A percentile compares a stretch with the other conserved stretches of the same genome.
Conservation (phyloP, 176 grass and related monocot genomes). For the Poa annua region DNA sequence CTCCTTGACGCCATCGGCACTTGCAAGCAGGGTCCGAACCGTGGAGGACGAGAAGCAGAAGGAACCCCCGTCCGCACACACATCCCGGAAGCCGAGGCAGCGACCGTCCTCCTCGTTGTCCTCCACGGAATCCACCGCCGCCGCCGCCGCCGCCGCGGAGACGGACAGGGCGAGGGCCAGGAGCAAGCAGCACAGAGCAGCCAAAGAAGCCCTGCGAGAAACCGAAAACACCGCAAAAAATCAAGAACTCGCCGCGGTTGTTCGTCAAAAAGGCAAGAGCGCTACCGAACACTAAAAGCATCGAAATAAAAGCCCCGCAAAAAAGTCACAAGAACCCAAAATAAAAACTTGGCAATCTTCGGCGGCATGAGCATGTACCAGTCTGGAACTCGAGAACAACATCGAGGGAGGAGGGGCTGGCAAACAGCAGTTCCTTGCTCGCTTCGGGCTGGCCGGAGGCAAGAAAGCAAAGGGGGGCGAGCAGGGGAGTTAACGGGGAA, state of each 20-base stretch:
- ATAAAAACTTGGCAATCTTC: background rate
- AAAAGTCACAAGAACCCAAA: background rate
- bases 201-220: conserved; percentile 46
- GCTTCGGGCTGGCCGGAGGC: conserved; percentile 21
- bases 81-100: conserved; percentile 60
- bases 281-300: conserved; percentile 23
- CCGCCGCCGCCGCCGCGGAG: conserved; percentile 2
- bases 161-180: conserved; percentile 35
- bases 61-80: conserved; percentile 50
- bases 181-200: conserved; percentile 38
- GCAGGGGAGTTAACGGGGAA: conserved; percentile 9
- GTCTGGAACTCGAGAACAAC: conserved; percentile 2
- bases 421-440: conserved; percentile 22
- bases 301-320: conserved; percentile 26
- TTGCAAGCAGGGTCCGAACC: conserved; percentile 45
- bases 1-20: conserved; percentile 43
- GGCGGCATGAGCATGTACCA: conserved; percentile 37
- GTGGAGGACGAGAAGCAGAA: conserved; percentile 69
- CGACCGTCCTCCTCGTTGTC: conserved; percentile 24
- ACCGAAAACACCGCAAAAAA: conserved; percentile 27
- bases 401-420: background rate
- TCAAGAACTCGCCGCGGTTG: conserved; percentile 35
- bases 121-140: conserved; percentile 27
- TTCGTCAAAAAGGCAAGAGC: conserved; percentile 39
- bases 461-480: background rate